These are phyloP conservation scores for Fusarium cicatricum DNA, from an alignment of 2,329 filamentous ascomycete species.

Conservation along the genomic window DNA sequence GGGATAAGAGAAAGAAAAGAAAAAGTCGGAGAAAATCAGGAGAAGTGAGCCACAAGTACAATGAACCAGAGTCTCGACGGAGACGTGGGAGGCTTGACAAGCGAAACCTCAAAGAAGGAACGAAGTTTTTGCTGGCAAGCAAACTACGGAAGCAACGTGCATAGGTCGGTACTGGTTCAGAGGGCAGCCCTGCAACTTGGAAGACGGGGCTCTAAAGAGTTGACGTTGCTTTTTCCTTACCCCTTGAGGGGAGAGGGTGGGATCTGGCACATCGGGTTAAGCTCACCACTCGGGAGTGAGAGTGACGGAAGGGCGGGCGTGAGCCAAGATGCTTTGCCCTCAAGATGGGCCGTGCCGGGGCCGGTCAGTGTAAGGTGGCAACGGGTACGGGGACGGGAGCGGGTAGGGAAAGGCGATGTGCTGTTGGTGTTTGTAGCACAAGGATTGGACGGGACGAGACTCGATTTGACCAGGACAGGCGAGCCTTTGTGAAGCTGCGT, in stretches of 20 bases:
- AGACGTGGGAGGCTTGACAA: slow-evolving; percentile 32
- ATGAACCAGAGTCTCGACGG: slow-evolving; percentile 26
- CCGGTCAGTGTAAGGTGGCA: slow-evolving; percentile 30
- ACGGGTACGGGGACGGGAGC: slow-evolving; percentile 31
- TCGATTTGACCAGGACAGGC: slow-evolving; percentile 6
- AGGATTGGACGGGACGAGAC: slow-evolving; percentile 11
- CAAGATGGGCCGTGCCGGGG: slow-evolving; percentile 37
- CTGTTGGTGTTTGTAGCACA: slow-evolving; percentile 19
- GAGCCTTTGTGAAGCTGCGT: slow-evolving; percentile 12
- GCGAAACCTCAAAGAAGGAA: slow-evolving; percentile 40
- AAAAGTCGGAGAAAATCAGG: slow-evolving; percentile 11
- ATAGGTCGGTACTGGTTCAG: slow-evolving; percentile 12
- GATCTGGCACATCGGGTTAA: slow-evolving; percentile 40
- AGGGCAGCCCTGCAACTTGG: slow-evolving; percentile 27
- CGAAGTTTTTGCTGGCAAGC: slow-evolving; percentile 34
- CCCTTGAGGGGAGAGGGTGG: slow-evolving; percentile 38
- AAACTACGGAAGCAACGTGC: slow-evolving; percentile 33
- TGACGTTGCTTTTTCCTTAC: slow-evolving; percentile 39
- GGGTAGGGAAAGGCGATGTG: slow-evolving; percentile 32
- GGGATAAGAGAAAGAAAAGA: slow-evolving; percentile 2
- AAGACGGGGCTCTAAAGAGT: slow-evolving; percentile 32
- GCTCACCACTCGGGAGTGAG: slow-evolving; percentile 27
- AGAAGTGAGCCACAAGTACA: slow-evolving; percentile 33
- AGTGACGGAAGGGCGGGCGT: slow-evolving; percentile 29
- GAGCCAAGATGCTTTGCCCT: slow-evolving; percentile 26